phyloP scores from a whole-genome alignment of 2,329 filamentous ascomycete species.

The Fusarium newnesense region DNA sequence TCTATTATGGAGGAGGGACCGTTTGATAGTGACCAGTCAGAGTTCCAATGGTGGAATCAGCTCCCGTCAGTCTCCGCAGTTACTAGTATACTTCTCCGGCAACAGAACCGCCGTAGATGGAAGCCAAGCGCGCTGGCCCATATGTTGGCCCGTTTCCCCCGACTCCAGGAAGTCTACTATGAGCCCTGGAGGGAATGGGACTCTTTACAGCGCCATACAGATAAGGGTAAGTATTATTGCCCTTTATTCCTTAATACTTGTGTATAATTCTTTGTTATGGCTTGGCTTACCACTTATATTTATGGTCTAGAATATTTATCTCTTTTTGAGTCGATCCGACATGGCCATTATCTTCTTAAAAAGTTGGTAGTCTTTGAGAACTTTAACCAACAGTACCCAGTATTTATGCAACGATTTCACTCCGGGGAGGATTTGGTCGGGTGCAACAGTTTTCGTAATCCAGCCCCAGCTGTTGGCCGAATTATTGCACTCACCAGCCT shows the following conservation, averaged over 20 bases:
- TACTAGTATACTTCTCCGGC: constrained; percentile 47
- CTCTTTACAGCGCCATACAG: background rate
- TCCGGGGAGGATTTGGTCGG: background rate
- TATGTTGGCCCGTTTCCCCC: constrained; percentile 49
- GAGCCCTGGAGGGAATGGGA: constrained; percentile 52
- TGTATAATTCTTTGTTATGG: background rate
- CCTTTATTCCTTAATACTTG: background rate
- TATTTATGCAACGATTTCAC: background rate
- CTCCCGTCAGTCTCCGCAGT: constrained; percentile 48
- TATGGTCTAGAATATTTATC: background rate
- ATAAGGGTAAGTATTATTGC: background rate
- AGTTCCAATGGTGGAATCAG: constrained; percentile 47
- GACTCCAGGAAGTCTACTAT: constrained; percentile 50
- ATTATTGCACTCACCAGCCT: constrained; percentile 43
- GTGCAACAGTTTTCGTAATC: background rate
- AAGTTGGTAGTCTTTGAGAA: background rate
- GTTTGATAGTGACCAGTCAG: background rate
- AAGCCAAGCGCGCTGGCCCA: constrained; percentile 44
- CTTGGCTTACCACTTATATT: background rate
- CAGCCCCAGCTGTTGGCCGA: constrained; percentile 30
- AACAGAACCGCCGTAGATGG: constrained; percentile 50
- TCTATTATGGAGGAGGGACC: background rate
- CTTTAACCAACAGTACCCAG: background rate
- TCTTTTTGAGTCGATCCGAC: background rate
- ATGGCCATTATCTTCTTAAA: background rate